phyloP scores from a whole-genome alignment of 768 basidiomycete species.

The Epithele typhae region DNA sequence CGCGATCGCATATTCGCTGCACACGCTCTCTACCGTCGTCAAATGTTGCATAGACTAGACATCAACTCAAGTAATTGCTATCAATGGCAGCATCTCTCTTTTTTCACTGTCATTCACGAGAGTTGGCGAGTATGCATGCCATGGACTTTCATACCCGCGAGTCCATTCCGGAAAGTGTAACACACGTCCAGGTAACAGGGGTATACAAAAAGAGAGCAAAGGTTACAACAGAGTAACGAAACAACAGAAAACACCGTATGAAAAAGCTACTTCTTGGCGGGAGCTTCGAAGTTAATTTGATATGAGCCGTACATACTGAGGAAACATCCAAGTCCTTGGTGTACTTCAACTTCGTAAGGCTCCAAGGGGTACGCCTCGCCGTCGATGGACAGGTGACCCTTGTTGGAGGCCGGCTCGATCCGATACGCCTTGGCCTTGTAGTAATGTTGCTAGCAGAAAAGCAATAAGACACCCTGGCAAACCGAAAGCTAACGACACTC shows the following conservation, averaged over 20 bases:
- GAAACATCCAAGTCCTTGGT: slow-evolving; percentile 59
- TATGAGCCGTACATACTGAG: slow-evolving; percentile 62
- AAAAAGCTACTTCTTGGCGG: neutral
- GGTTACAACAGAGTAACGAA: too few species aligned
- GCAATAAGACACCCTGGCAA: neutral
- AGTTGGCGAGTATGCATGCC: too few species aligned
- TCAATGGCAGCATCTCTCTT: neutral
- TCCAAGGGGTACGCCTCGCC: slow-evolving; percentile 75
- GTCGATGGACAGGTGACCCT: slow-evolving; percentile 66
- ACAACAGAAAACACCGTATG: too few species aligned
- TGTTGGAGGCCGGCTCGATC: slow-evolving; percentile 47
- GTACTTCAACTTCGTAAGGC: slow-evolving; percentile 74
- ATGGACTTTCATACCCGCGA: too few species aligned
- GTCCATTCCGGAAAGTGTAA: too few species aligned
- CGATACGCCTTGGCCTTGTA: slow-evolving; percentile 73
- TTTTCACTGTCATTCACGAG: too few species aligned
- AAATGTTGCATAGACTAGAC: slow-evolving; percentile 18
- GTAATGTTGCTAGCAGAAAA: slow-evolving; percentile 51
- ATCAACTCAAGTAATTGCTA: slow-evolving; percentile 10
- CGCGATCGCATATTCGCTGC: slow-evolving; percentile 11
- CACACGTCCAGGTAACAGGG: too few species aligned
- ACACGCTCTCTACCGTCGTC: slow-evolving; percentile 26
- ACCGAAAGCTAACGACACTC: slow-evolving; percentile 14
- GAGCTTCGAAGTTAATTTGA: slow-evolving; percentile 43
- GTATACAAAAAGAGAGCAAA: too few species aligned